Conservation (phyloP, 345 rosid genomes). For the Camelina sativa region DNA sequence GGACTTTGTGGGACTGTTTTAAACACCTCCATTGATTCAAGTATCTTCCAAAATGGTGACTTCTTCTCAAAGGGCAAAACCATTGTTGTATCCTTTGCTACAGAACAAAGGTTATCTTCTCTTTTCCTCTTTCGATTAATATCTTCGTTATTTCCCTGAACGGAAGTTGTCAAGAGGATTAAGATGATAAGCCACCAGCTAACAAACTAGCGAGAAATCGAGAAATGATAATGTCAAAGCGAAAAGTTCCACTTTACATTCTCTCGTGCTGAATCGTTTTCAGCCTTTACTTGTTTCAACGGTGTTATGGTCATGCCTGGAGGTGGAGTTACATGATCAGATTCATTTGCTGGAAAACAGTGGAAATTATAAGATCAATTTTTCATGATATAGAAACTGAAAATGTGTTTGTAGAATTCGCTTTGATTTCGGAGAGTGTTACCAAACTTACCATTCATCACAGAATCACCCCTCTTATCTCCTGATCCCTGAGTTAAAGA, state of each 20-base stretch:
- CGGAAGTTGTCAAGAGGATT: neutral
- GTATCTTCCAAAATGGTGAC: slow-evolving; percentile 55
- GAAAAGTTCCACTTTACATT: neutral
- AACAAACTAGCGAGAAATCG: slow-evolving; percentile 15
- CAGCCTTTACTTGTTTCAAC: slow-evolving; percentile 6
- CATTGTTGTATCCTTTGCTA: slow-evolving; percentile 18
- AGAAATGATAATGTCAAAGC: neutral
- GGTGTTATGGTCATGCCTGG: slow-evolving; percentile 31
- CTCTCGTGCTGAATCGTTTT: slow-evolving; percentile 1
- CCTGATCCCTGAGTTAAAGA: slow-evolving; percentile 37
- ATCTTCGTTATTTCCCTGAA: neutral
- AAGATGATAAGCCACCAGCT: slow-evolving; percentile 11
- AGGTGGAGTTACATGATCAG: neutral
- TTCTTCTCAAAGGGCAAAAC: slow-evolving; percentile 56
- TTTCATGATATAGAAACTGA: neutral
- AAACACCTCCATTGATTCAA: slow-evolving; percentile 62
- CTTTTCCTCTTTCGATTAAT: slow-evolving; percentile 13
- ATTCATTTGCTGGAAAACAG: slow-evolving; percentile 48
- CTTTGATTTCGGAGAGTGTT: neutral
- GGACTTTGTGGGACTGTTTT: slow-evolving; percentile 56
- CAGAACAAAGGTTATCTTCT: slow-evolving; percentile 2
- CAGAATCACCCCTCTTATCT: slow-evolving; percentile 32
- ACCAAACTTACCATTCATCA: slow-evolving; percentile 32
- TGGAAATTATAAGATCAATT: neutral
- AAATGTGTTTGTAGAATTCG: neutral